Base-by-base conservation (phyloP, 2,329 filamentous ascomycete species). In the Balansia obtecta region DNA sequence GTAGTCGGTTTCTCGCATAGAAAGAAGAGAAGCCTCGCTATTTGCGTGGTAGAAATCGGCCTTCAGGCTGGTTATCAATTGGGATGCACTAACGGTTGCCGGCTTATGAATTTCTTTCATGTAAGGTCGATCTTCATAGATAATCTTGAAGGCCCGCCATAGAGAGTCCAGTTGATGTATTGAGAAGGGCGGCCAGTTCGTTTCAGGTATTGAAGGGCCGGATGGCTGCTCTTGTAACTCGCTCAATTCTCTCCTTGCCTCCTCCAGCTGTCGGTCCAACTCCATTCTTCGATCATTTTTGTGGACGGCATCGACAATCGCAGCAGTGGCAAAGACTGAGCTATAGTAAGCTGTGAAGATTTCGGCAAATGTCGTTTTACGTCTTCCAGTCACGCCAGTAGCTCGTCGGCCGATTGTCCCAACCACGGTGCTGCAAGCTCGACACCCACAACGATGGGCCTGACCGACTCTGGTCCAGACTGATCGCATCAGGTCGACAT, bases 271-370 rank as follows among this genome's bases (percentile, higher is more conserved):
- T 18, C 66, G 61, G 50, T 88, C 82, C 68, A 85, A 78, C 55
- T 82, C 74, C 54, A 71, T 71, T 45, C 76, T 72, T 54, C 79
- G 71, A 40, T 70, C 68, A 49, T 78, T 71, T 61, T 87, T 86
- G 32, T 68, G 63, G 30, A 71, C 69, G 6, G 77, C 76, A 62
- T 88, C 85, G 32, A 77, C 68, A 3, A 84, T 68, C 11, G 82
- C 75, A 2, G 82, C 83, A 2, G 79, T 77, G 5, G 80, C 82
- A 58, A 86, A 77, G 49, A 84, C 75, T 34, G 80, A 78, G 27
- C 83, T 83, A 60, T 86, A 87, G 62, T 76, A 77, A 39, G 83
- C 77, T 22, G 83, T 86, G 60, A 83, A 73, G 53, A 82, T 55
- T 66, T 81, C 70, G 65, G 74, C 67, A 59, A 72, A 64, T 40